A percentile compares a stretch with the other conserved stretches of the same genome.
These are phyloP conservation scores for Colletotrichum godetiae DNA, from an alignment of 2,329 filamentous ascomycete genomes.

Conservation along the genomic window DNA sequence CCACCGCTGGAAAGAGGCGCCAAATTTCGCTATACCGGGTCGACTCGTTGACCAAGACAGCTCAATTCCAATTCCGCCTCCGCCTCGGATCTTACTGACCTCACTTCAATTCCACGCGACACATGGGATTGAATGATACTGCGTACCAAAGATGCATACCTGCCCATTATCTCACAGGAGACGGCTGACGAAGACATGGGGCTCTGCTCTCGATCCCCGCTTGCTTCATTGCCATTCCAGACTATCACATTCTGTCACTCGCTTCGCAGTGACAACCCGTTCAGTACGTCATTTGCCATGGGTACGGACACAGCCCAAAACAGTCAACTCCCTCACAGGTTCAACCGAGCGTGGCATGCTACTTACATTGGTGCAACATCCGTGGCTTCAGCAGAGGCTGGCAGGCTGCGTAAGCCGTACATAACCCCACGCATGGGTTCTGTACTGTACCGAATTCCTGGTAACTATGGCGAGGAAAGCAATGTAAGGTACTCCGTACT, in stretches of 20 bases:
- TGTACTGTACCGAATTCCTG: neutral
- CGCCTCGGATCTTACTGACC: neutral
- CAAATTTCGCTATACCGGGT: neutral
- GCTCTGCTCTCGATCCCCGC: neutral
- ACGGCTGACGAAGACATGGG: too few relatives aligned
- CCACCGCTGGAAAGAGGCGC: neutral
- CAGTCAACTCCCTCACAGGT: neutral
- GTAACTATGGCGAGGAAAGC: neutral
- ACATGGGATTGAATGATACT: neutral
- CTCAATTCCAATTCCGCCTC: neutral
- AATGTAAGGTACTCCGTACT: neutral
- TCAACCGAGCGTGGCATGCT: neutral
- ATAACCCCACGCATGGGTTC: neutral
- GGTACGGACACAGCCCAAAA: neutral
- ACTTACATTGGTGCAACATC: neutral
- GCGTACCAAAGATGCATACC: too few relatives aligned
- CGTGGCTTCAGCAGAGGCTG: neutral
- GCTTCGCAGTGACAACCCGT: neutral
- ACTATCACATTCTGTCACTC: neutral
- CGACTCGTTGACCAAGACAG: neutral
- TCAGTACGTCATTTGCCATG: slow-evolving; percentile 5
- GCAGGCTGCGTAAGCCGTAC: neutral
- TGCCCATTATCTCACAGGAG: too few relatives aligned
- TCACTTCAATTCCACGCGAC: neutral
- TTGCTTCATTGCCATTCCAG: neutral